Conservation (phyloP, 2,329 filamentous ascomycete species). For the Colletotrichum shisoi region DNA sequence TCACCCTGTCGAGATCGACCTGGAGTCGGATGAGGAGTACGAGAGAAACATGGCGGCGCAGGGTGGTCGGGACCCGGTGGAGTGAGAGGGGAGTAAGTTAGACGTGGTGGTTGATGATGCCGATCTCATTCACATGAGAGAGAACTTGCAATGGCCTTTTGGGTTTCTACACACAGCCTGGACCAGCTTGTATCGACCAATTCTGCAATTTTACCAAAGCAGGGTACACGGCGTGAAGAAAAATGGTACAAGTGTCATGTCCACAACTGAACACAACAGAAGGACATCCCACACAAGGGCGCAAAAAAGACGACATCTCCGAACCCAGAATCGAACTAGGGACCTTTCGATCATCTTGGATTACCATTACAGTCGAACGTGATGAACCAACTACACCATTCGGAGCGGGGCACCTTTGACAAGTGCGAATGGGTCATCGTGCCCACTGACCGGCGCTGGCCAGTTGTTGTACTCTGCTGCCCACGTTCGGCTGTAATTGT, state of each 20-base stretch:
- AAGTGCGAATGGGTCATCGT: too few species aligned
- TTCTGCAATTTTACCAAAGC: too few species aligned
- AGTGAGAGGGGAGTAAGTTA: background rate
- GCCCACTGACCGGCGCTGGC: too few species aligned
- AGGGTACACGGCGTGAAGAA: too few species aligned
- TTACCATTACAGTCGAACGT: conserved; percentile 35
- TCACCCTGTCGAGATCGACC: conserved; percentile 57
- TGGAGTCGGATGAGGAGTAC: conserved; percentile 60
- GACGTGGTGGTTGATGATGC: too few species aligned
- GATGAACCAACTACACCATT: conserved; percentile 37
- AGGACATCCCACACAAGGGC: too few species aligned
- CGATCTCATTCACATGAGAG: too few species aligned
- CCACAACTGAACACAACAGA: too few species aligned
- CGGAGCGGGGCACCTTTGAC: conserved; percentile 1
- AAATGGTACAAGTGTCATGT: too few species aligned
- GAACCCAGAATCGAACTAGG: conserved; percentile 18
- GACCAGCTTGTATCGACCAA: too few species aligned
- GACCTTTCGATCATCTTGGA: conserved; percentile 23
- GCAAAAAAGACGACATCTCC: conserved; percentile 14
- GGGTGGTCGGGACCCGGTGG: conserved; percentile 15
- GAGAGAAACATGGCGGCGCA: conserved; percentile 41
- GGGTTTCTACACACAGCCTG: too few species aligned
- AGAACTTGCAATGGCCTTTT: too few species aligned
- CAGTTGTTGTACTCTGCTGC: background rate
- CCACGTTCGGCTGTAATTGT: conserved; percentile 35